Base-by-base conservation (phyloP, 306 rosid species). In the Rosa rugosa region DNA sequence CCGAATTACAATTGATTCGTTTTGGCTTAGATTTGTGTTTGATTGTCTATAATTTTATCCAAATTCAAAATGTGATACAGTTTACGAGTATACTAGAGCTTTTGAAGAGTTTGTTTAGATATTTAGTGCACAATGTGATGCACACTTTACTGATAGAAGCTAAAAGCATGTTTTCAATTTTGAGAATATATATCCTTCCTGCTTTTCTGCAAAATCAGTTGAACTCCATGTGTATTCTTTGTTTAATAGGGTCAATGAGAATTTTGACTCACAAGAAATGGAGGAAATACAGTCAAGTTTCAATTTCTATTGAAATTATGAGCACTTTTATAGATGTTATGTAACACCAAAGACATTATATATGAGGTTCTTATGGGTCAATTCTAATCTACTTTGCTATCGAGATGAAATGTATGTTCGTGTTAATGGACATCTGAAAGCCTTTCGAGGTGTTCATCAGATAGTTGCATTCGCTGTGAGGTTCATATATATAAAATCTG, bases 401-500 rank as follows among this genome's bases (percentile, higher is more conserved):
- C 87, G 89, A 66, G 84, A 87, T 71, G 87, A 86, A 71, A 87
- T 85, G 88, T 87, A 87, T 75, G 87, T 87, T 72, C 96, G 97
- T 77, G 91, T 93, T 18, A 86, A 82, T 82, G 98, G 99, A 77
- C 89, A 89, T 82, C 68, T 93, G 92, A 96, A 91, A 81, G 86
- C 86, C 81, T 88, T 96, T 80, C 96, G 90, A 84, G 96, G 94
- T 14, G 86, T 78, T 50, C 91, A 71, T 81, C 93, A 88, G 71
- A 78, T 91, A 42, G 87, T 81, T 25, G 98, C 97, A 76, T 93
- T 93, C 80, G 87, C 97, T 69, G 97, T 90, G 80, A 93, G 98
- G 99, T 83, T 27, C 31, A 83, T 8, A 17, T 34, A 40, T 69
- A 63, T 36, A 10, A 20, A 44, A 36, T 46, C 75, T 44, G 70